Base-by-base conservation (phyloP, 148 eudicot species). In the Diospyros lotus region DNA sequence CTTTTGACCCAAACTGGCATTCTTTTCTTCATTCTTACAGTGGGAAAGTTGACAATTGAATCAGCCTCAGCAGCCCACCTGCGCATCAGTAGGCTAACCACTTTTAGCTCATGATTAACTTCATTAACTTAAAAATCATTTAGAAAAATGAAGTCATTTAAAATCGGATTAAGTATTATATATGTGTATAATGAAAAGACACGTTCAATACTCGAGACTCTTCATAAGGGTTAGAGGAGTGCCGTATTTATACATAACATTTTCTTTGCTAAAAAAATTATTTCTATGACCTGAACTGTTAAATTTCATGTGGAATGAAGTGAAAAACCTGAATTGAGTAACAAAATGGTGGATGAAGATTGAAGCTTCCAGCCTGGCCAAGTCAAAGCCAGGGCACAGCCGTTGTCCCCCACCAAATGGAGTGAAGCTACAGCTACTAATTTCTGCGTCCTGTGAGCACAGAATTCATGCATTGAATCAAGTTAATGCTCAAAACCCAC, bases 321-420 rank as follows among this genome's bases (percentile, higher is more conserved):
- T 52, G n/a, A 43, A 69, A 69, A 11, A 90, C 98, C 93, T 92
- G 81, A 90, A 92, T 13, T 77, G 86, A 50, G 97, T 90, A 43
- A 94, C 92, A 71, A 92, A 86, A 76, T 90, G 97, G 78, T 94
- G 96, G 52, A 94, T 86, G 76, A 94, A 92, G 38, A 94, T 87
- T 39, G 98, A 90, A 73, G 92, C 90, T 83, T 95, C 97, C 28
- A 92, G 76, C 80, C 96, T 86, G 69, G 98, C 97, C 78, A 95
- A 81, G 81, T 95, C 98, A 71, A 85, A 78, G 5, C 98, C 98
- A 48, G 97, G 98, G 72, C 98, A 95, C 44, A 92, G 84, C 84
- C 98, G 86, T 73, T 89, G 96, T 39, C 98, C 98, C 11, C 98
- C 98, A 44, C 98, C 97, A 77, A 95, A 95, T 56, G 98, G 98